These are phyloP conservation scores for Patellaria atrata DNA, from an alignment of 495 filamentous ascomycete species.

Conservation along the genomic window DNA sequence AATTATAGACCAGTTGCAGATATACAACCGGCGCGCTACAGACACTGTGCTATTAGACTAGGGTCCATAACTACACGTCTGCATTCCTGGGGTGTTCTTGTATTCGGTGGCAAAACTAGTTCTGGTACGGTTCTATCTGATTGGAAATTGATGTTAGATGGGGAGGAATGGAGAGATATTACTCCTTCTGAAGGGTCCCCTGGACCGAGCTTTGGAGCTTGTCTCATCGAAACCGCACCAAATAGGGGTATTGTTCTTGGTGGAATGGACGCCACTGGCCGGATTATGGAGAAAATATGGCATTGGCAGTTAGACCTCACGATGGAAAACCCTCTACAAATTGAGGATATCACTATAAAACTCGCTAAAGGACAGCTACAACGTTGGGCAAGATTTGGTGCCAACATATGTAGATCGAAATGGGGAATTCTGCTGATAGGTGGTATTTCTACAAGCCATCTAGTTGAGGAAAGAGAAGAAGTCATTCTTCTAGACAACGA, in stretches of 20 bases:
- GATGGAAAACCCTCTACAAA: constrained; percentile 11
- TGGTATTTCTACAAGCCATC: constrained; percentile 27
- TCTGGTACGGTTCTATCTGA: constrained; percentile 39
- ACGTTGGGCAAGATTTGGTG: constrained; percentile 29
- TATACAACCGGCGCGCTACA: constrained; percentile 51
- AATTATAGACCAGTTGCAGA: constrained; percentile 47
- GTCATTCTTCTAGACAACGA: constrained; percentile 20
- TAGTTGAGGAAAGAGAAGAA: constrained; percentile 19
- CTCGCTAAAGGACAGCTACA: too few relatives aligned
- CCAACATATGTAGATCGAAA: constrained; percentile 28
- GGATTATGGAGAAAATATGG: constrained; percentile 42
- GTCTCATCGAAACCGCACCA: constrained; percentile 21
- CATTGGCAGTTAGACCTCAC: constrained; percentile 35
- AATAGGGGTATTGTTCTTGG: constrained; percentile 48
- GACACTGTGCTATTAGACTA: constrained; percentile 53
- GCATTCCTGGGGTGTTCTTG: constrained; percentile 42
- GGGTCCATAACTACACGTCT: constrained; percentile 17
- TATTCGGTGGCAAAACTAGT: constrained; percentile 57
- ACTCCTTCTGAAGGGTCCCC: constrained; percentile 29
- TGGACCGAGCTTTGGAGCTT: constrained; percentile 46
- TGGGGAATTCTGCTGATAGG: constrained; percentile 36
- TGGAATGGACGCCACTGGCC: constrained; percentile 47
- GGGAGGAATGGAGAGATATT: constrained; percentile 37
- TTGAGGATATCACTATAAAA: constrained; percentile 29
- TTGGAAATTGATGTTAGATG: constrained; percentile 50